Conservation (phyloP, 2,329 filamentous ascomycete species). For the Colletotrichum lupini region DNA sequence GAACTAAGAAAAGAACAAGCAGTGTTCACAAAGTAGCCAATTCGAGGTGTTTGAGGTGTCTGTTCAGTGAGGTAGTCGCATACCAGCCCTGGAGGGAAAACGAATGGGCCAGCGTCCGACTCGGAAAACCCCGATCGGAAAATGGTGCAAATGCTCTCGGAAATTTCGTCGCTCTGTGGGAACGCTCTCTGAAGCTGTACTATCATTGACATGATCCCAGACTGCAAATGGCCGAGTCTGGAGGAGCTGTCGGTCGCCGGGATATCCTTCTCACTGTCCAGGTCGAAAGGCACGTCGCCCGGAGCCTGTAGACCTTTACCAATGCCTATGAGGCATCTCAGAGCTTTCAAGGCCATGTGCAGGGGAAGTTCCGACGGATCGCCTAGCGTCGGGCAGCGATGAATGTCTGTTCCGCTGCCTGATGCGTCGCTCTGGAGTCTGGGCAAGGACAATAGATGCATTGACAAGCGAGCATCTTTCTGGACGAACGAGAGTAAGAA, state of each 20-base stretch:
- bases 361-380: conserved; percentile 54
- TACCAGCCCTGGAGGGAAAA: conserved; percentile 75
- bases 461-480: conserved; percentile 55
- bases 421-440: conserved; percentile 40
- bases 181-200: conserved; percentile 63
- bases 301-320: conserved; percentile 78
- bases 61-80: conserved; percentile 73
- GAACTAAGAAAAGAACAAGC: conserved; percentile 77
- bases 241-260: conserved; percentile 31
- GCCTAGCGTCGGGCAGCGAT: conserved; percentile 19
- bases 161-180: conserved; percentile 71
- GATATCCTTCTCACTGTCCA: conserved; percentile 62
- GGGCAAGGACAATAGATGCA: conserved; percentile 42
- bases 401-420: neutral
- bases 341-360: conserved; percentile 63
- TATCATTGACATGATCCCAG: conserved; percentile 58
- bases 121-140: conserved; percentile 82
- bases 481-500: conserved; percentile 72
- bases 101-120: conserved; percentile 78
- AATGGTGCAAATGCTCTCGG: conserved; percentile 78
- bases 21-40: conserved; percentile 77
- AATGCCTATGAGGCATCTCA: conserved; percentile 77
- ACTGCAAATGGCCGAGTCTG: conserved; percentile 52
- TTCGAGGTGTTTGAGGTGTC: conserved; percentile 68
- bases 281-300: conserved; percentile 73